Percentiles rank a stretch among this genome's conserved stretches.
These are phyloP conservation scores for Jackrogersella multiformis DNA, from an alignment of 495 filamentous ascomycete species.

Conservation along the genomic window DNA sequence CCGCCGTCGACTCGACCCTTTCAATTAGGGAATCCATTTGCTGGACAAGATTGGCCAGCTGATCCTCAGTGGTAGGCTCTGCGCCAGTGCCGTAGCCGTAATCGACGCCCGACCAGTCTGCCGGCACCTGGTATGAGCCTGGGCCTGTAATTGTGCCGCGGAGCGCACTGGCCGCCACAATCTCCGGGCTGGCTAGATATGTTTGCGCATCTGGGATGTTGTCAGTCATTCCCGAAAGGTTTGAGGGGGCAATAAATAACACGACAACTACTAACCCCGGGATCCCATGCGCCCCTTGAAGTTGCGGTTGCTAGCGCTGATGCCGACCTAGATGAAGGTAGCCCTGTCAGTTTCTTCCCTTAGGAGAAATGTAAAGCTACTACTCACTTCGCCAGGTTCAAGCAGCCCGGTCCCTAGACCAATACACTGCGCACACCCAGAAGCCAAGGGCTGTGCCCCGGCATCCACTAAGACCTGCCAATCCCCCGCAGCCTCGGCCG, in stretches of 20 bases:
- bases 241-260: too few species aligned
- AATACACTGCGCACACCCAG: conserved; percentile 86
- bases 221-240: too few species aligned
- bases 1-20: too few species aligned
- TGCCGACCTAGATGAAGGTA: too few species aligned
- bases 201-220: conserved; percentile 75
- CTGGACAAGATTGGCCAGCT: too few species aligned
- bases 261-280: too few species aligned
- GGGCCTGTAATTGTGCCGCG: conserved; percentile 81
- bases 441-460: conserved; percentile 76
- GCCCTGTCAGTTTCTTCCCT: too few species aligned
- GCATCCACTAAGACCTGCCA: conserved; percentile 87
- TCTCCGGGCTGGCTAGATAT: conserved; percentile 82
- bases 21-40: too few species aligned
- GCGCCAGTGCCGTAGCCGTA: too few species aligned
- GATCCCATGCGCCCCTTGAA: conserved; percentile 95
- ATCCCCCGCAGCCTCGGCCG: conserved; percentile 82
- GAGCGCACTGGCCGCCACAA: conserved; percentile 91
- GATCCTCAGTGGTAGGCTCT: too few species aligned
- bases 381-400: conserved; percentile 86
- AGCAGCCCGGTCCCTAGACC: conserved; percentile 86
- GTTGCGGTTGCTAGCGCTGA: conserved; percentile 87
- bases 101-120: too few species aligned
- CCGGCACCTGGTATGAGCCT: conserved; percentile 78
- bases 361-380: too few species aligned